Conservation (phyloP, 2,329 filamentous ascomycete genomes). For the Chaetomiaceae sp. region DNA sequence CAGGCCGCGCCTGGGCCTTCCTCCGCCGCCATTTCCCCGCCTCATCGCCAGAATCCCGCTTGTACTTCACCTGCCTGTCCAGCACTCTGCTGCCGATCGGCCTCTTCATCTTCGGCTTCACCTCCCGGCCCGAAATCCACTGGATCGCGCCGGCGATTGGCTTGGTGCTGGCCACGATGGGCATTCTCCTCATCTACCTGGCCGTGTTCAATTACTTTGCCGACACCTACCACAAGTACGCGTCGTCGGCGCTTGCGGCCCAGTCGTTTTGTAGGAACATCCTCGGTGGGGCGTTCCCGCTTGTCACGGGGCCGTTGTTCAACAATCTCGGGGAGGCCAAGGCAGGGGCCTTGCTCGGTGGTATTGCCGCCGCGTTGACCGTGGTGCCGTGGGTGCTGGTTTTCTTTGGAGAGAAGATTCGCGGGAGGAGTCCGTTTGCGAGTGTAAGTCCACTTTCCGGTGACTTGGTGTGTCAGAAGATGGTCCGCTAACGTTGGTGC, state of each 20-base stretch:
- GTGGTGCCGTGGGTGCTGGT: slow-evolving; percentile 84
- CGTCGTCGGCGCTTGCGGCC: slow-evolving; percentile 78
- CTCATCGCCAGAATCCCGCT: slow-evolving; percentile 65
- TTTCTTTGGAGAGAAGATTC: slow-evolving; percentile 71
- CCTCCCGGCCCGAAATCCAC: slow-evolving; percentile 54
- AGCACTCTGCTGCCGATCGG: slow-evolving; percentile 72
- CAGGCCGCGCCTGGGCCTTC: slow-evolving; percentile 40
- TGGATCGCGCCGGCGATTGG: slow-evolving; percentile 71
- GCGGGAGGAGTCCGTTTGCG: slow-evolving; percentile 73
- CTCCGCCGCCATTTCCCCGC: slow-evolving; percentile 43
- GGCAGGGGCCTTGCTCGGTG: slow-evolving; percentile 71
- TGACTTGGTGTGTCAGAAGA: not conserved
- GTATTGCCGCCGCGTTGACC: slow-evolving; percentile 62
- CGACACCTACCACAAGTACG: slow-evolving; percentile 80
- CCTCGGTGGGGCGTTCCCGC: slow-evolving; percentile 72
- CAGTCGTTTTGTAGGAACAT: slow-evolving; percentile 85
- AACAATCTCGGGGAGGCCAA: slow-evolving; percentile 62
- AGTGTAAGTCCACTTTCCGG: slow-evolving; percentile 35
- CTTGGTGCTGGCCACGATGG: slow-evolving; percentile 71
- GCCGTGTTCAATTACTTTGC: slow-evolving; percentile 91
- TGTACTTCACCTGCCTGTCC: slow-evolving; percentile 80
- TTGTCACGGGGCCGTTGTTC: slow-evolving; percentile 72
- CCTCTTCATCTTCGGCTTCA: slow-evolving; percentile 76
- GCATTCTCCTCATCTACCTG: slow-evolving; percentile 82
- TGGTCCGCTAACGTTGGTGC: not conserved